Evolutionary conservation across 768 basidiomycete species (phyloP), one percentile per base, ranked within the genome.

Genomic region (Kwoniella botswanensis): DNA sequence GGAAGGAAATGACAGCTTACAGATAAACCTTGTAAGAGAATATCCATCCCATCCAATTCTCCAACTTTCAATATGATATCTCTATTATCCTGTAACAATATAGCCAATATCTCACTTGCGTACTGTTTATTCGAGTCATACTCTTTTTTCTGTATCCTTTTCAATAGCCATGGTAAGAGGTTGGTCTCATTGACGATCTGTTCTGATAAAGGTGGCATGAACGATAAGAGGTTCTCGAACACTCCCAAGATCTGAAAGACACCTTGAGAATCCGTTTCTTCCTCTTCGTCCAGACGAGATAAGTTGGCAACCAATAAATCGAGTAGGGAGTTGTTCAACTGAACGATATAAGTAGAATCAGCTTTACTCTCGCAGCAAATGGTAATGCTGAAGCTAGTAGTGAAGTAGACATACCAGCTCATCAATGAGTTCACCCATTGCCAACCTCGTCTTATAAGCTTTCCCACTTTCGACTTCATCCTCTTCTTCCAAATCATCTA

Each of bases 71-170:
- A 79, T 46, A 92, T 87, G 74, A 93, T 94, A 18, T 86, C 83
- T 35, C 87, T 83, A 74, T 89, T 90, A 72, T 89, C 87, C 82
- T 96, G 94, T 41, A 97, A 85, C 1, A 98, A 84, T 68, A 99
- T 94, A 18, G 94, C 91, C n/a, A 98, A 86, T 17, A 98, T 83
- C 83, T 99, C 96, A 56, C 93, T 93, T 7, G 95, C 90, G 77
- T 99, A 99, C 69, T 91, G 88, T 58, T 93, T 89, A 80, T 98
- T 99, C 80, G 94, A 93, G 67, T 95, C 92, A 71, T 93, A 91
- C 5, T 82, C 86, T 78, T 91, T 91, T 11, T 86, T 84, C 78
- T 89, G 88, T 53, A 96, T 87, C 21, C 95, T 89, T 44, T 88
- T 86, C 64, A 98, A 85, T 17, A 98, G 83, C 93, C 93, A 98